Conservation (phyloP, 176 grass and related monocot species). For the Raddia distichophylla region DNA sequence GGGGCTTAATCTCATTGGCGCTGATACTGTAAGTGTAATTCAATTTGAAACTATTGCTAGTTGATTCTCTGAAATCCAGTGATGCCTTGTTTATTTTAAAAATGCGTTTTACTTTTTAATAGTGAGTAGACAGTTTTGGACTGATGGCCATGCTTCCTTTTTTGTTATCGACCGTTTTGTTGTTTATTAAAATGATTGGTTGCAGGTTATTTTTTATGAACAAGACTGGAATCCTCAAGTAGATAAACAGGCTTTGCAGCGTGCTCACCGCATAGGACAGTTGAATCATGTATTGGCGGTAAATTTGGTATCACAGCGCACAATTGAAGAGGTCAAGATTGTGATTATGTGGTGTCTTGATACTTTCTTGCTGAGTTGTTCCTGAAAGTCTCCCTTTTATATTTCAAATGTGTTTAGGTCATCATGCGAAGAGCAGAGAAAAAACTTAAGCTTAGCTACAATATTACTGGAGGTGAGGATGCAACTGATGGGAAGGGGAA, state of each 20-base stretch:
- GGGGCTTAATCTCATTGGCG: conserved; percentile 94
- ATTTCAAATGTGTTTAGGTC: conserved; percentile 54
- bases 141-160: conserved; percentile 23
- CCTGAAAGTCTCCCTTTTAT: conserved; percentile 19
- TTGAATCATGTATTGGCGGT: conserved; percentile 89
- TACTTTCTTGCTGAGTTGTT: conserved; percentile 29
- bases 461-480: conserved; percentile 66
- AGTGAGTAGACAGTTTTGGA: conserved; percentile 6
- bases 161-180: conserved; percentile 32
- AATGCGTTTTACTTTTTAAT: conserved; percentile 27
- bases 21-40: conserved; percentile 93
- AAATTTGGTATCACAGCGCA: conserved; percentile 84
- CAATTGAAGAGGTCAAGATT: conserved; percentile 84
- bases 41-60: conserved; percentile 34
- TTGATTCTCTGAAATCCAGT: conserved; percentile 24
- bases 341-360: conserved; percentile 16
- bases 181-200: conserved; percentile 23
- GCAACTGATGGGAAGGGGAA: conserved; percentile 46
- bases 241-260: conserved; percentile 95
- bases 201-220: conserved; percentile 96
- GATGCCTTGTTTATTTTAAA: conserved; percentile 29
- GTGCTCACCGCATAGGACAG: conserved; percentile 95
- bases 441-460: conserved; percentile 86
- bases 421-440: conserved; percentile 96
- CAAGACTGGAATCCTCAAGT: conserved; percentile 99